Evolutionary conservation across 2,329 filamentous ascomycete genomes (phyloP).

Genomic region (Monilinia fructicola): DNA sequence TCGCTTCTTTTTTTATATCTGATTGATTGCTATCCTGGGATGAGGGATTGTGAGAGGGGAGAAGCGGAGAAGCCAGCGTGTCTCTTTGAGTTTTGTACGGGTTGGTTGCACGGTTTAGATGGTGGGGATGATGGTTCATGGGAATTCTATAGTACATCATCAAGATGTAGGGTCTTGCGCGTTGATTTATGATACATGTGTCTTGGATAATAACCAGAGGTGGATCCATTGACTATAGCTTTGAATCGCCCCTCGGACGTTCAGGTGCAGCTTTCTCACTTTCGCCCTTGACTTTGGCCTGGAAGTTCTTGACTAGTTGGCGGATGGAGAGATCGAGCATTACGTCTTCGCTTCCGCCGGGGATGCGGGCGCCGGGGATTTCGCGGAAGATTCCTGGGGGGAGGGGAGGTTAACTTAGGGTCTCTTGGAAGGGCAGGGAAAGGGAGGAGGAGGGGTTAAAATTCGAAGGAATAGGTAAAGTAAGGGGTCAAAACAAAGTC

Average conservation of each 20-base stretch:
- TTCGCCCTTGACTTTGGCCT: conserved; percentile 49
- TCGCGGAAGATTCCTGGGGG: conserved; percentile 59
- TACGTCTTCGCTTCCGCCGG: conserved; percentile 71
- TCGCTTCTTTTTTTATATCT: too few relatives aligned
- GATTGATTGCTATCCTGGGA: too few relatives aligned
- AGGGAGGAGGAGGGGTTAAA: background rate
- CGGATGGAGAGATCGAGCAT: conserved; percentile 68
- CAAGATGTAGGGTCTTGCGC: too few relatives aligned
- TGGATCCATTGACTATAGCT: conserved; percentile 40
- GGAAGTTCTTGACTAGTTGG: conserved; percentile 69
- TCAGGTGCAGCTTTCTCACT: conserved; percentile 42
- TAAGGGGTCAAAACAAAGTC: background rate
- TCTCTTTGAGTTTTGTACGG: too few relatives aligned
- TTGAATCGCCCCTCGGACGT: conserved; percentile 42
- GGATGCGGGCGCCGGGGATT: conserved; percentile 61
- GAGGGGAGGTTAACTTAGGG: background rate
- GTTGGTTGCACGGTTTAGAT: too few relatives aligned
- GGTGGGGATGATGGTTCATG: too few relatives aligned
- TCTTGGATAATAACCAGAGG: too few relatives aligned
- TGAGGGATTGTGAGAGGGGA: too few relatives aligned
- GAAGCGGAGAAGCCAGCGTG: too few relatives aligned
- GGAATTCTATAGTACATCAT: too few relatives aligned
- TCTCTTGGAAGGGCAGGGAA: background rate
- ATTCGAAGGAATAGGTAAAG: background rate
- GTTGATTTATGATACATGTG: too few relatives aligned